Evolutionary conservation across 2,329 filamentous ascomycete genomes (phyloP).

Genomic region (Graphiopsis chlorocephala): DNA sequence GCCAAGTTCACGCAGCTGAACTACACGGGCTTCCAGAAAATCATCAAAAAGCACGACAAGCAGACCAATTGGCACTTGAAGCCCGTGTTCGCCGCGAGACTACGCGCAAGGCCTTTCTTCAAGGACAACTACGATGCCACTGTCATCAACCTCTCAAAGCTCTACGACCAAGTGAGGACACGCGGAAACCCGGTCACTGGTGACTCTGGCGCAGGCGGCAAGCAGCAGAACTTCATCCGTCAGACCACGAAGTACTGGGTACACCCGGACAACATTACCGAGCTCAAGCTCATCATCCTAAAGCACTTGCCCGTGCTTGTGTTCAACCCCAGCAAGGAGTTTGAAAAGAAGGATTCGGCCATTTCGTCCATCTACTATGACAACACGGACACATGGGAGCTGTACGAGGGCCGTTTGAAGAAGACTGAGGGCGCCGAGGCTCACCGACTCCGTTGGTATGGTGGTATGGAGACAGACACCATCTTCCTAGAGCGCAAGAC

Average conservation of each 20-base stretch:
- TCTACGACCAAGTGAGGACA: slow-evolving; percentile 93
- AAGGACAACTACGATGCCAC: slow-evolving; percentile 98
- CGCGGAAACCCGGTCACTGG: slow-evolving; percentile 89
- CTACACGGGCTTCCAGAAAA: slow-evolving; percentile 99
- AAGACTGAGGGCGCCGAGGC: slow-evolving; percentile 98
- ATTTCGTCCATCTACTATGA: slow-evolving; percentile 99
- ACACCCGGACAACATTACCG: slow-evolving; percentile 95
- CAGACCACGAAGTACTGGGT: slow-evolving; percentile 99
- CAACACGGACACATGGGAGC: slow-evolving; percentile 87
- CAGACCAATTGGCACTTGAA: slow-evolving; percentile 88
- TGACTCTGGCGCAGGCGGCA: slow-evolving; percentile 85
- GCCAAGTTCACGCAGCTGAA: slow-evolving; percentile 98
- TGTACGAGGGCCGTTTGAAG: slow-evolving; percentile 91
- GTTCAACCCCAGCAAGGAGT: slow-evolving; percentile 96
- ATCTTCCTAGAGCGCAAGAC: slow-evolving; percentile 98
- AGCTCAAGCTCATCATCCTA: slow-evolving; percentile 94
- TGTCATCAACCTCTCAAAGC: slow-evolving; percentile 87
- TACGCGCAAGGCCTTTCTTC: slow-evolving; percentile 97
- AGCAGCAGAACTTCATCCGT: slow-evolving; percentile 91
- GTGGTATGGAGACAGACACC: slow-evolving; percentile 89
- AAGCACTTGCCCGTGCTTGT: slow-evolving; percentile 97
- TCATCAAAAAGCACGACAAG: slow-evolving; percentile 99
- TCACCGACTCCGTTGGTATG: slow-evolving; percentile 95
- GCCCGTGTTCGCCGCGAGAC: slow-evolving; percentile 89
- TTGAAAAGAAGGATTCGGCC: slow-evolving; percentile 82